These are phyloP conservation scores for Typha latifolia DNA, from an alignment of 176 grass and related monocot species.

Conservation along the genomic window DNA sequence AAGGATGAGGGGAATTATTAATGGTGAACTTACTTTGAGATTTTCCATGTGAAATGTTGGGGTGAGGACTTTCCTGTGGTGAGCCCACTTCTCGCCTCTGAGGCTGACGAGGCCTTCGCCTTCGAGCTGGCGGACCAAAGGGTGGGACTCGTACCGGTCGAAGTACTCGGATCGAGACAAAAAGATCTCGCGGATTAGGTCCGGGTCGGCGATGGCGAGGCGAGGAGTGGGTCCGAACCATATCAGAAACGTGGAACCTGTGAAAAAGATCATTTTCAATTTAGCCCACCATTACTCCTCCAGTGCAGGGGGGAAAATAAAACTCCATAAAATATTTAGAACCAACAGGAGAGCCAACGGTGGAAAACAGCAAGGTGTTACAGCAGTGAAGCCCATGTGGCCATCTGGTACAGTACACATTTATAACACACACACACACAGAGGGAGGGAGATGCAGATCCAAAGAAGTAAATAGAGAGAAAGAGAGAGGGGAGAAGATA, in stretches of 20 bases:
- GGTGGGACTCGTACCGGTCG: slow-evolving; percentile 84
- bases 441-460: neutral
- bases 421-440: neutral
- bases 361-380: neutral
- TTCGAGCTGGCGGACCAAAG: slow-evolving; percentile 72
- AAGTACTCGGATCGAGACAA: slow-evolving; percentile 49
- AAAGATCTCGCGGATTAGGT: slow-evolving; percentile 75
- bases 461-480: neutral
- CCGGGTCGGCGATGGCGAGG: slow-evolving; percentile 61
- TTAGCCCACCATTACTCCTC: too few species aligned
- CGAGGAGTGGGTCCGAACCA: slow-evolving; percentile 89
- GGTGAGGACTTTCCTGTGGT: slow-evolving; percentile 59
- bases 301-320: too few species aligned
- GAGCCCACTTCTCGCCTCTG: slow-evolving; percentile 71
- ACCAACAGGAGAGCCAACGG: too few species aligned
- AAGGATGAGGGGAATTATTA: too few species aligned
- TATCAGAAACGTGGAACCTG: slow-evolving; percentile 67
- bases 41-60: slow-evolving; percentile 66
- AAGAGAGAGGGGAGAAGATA: slow-evolving; percentile 4
- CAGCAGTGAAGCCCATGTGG: too few species aligned
- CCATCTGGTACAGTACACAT: neutral
- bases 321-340: too few species aligned
- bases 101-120: slow-evolving; percentile 82
- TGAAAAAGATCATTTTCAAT: neutral
- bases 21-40: slow-evolving; percentile 42